Evolutionary conservation across 345 rosid species (phyloP).

Genomic region (Eucalyptus polybractea): DNA sequence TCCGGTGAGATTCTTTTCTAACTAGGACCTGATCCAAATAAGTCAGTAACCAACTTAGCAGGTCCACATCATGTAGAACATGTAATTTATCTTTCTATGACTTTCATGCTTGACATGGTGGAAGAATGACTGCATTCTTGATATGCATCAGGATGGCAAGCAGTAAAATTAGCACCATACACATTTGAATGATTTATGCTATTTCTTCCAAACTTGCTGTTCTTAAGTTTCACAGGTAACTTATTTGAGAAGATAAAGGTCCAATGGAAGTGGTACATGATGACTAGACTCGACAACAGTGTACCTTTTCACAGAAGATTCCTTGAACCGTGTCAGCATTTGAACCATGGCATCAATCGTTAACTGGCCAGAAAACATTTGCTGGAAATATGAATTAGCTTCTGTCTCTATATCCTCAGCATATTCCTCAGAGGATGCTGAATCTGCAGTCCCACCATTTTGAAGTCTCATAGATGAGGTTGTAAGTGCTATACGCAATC

Average conservation of each 20-base stretch:
- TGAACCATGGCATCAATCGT: slow-evolving; percentile 87
- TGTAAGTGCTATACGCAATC: slow-evolving; percentile 31
- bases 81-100: not conserved
- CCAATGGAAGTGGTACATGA: not conserved
- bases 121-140: not conserved
- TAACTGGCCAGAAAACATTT: slow-evolving; percentile 86
- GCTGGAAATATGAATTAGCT: slow-evolving; percentile 92
- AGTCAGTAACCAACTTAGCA: not conserved
- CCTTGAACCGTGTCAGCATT: slow-evolving; percentile 88
- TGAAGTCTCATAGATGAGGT: slow-evolving; percentile 53
- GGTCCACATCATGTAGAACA: not conserved
- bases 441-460: slow-evolving; percentile 59
- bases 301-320: slow-evolving; percentile 68
- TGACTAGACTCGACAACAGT: not conserved
- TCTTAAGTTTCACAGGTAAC: not conserved
- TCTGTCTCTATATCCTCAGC: slow-evolving; percentile 82
- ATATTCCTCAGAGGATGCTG: slow-evolving; percentile 53
- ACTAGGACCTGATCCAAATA: not conserved
- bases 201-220: not conserved
- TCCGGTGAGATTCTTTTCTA: not conserved
- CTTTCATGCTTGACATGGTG: not conserved
- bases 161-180: not conserved
- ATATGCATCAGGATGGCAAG: not conserved
- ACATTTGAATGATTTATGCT: not conserved
- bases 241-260: not conserved